Conservation (phyloP, 1,139 yeast species). For the Protomyces lactucae-debilis region DNA sequence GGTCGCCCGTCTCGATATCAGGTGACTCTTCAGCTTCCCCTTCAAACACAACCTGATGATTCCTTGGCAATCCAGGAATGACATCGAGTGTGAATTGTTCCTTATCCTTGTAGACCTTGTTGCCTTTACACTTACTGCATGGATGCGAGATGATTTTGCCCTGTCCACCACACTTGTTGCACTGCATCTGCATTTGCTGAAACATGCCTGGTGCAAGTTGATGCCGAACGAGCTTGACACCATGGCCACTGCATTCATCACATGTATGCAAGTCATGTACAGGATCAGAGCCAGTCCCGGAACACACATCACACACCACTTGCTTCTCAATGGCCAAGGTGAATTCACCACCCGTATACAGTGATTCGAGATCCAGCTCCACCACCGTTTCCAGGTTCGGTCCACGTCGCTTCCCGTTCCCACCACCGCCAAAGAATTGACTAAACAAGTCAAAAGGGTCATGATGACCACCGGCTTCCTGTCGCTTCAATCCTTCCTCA, state of each 20-base stretch:
- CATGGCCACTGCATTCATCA: slow-evolving; percentile 66
- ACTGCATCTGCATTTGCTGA: slow-evolving; percentile 72
- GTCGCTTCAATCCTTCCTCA: slow-evolving; percentile 60
- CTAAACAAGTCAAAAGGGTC: slow-evolving; percentile 71
- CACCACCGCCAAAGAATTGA: slow-evolving; percentile 64
- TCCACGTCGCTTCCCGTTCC: slow-evolving; percentile 51
- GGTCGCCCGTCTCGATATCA: slow-evolving; percentile 75
- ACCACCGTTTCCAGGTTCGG: slow-evolving; percentile 57
- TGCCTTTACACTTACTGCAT: slow-evolving; percentile 68
- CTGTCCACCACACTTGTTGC: slow-evolving; percentile 74
- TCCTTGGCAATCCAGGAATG: slow-evolving; percentile 65
- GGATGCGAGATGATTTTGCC: slow-evolving; percentile 62
- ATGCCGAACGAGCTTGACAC: slow-evolving; percentile 59
- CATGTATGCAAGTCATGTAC: slow-evolving; percentile 69
- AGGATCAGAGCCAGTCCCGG: slow-evolving; percentile 70
- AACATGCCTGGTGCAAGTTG: slow-evolving; percentile 89
- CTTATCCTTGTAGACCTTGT: slow-evolving; percentile 53
- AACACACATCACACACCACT: slow-evolving; percentile 68
- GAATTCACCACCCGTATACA: slow-evolving; percentile 61
- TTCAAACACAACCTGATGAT: slow-evolving; percentile 52
- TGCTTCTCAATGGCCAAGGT: slow-evolving; percentile 65
- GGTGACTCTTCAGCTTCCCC: slow-evolving; percentile 87
- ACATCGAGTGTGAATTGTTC: slow-evolving; percentile 61
- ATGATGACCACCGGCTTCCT: slow-evolving; percentile 43
- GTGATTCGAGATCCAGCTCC: slow-evolving; percentile 56